Evolutionary conservation across 2,329 filamentous ascomycete genomes (phyloP).

Genomic region (Sclerotinia glacialis): DNA sequence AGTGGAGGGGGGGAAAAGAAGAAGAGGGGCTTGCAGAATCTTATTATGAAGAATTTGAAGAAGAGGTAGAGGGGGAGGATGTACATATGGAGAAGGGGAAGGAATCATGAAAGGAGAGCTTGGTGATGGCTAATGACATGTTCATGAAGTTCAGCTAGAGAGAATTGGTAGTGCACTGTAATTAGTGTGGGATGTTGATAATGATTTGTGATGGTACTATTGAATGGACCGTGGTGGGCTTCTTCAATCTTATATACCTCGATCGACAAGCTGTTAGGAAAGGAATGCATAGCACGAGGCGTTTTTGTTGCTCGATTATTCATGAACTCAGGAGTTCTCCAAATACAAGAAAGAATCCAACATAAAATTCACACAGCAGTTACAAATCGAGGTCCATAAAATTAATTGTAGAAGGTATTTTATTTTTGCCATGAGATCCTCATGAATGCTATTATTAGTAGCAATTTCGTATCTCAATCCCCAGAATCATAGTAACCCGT

Average conservation of each 20-base stretch:
- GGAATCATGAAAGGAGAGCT: background rate
- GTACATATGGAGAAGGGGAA: background rate
- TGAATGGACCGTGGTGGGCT: background rate
- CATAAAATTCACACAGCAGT: background rate
- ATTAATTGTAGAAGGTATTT: constrained; percentile 13
- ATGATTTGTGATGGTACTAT: background rate
- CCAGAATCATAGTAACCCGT: constrained; percentile 24
- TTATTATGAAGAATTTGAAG: constrained; percentile 21
- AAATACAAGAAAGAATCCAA: background rate
- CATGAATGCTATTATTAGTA: constrained; percentile 2
- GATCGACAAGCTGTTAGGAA: background rate
- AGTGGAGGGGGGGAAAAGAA: constrained; percentile 14
- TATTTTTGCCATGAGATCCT: constrained; percentile 15
- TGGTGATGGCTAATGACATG: background rate
- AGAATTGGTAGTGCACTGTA: background rate
- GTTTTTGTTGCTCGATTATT: background rate
- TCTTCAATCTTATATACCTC: background rate
- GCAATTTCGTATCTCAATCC: constrained; percentile 26
- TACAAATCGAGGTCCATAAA: background rate
- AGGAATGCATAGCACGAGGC: constrained; percentile 6
- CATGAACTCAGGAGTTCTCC: background rate
- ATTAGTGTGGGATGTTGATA: background rate
- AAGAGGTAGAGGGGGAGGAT: constrained; percentile 13
- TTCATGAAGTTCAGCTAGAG: background rate
- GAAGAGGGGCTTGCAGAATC: constrained; percentile 18